Conservation (phyloP, 352 stramenopile genomes). For the Phytopythium aichiense region DNA sequence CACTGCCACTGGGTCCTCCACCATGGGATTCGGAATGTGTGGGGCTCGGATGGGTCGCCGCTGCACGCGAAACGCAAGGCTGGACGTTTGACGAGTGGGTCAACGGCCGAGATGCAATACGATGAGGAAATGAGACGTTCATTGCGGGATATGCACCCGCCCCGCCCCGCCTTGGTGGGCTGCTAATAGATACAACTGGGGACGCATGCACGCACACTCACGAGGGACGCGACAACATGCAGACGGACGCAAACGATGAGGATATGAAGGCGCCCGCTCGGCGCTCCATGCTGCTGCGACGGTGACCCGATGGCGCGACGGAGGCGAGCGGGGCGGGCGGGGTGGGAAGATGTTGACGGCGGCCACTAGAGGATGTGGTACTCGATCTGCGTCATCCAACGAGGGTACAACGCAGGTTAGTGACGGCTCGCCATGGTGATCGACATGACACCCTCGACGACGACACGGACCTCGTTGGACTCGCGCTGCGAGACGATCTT, state of each 20-base stretch:
- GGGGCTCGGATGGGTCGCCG: too few species aligned
- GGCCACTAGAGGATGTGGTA: conserved; percentile 51
- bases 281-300: neutral
- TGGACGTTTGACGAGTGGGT: neutral
- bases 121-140: neutral
- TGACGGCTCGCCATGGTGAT: neutral
- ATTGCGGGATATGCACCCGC: conserved; percentile 4
- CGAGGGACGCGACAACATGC: neutral
- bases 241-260: neutral
- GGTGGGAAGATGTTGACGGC: neutral
- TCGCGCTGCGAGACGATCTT: conserved; percentile 53
- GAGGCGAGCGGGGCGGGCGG: neutral
- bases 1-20: too few species aligned
- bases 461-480: conserved; percentile 54
- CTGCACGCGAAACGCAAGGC: neutral
- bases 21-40: neutral
- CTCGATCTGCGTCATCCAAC: conserved; percentile 33
- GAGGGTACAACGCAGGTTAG: neutral
- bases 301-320: neutral
- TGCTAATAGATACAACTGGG: neutral
- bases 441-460: neutral
- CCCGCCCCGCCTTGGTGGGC: neutral
- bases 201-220: neutral
- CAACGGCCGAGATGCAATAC: neutral
- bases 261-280: neutral